phyloP scores from a whole-genome alignment of 2,329 filamentous ascomycete genomes.

The Rhynchosporium agropyri region DNA sequence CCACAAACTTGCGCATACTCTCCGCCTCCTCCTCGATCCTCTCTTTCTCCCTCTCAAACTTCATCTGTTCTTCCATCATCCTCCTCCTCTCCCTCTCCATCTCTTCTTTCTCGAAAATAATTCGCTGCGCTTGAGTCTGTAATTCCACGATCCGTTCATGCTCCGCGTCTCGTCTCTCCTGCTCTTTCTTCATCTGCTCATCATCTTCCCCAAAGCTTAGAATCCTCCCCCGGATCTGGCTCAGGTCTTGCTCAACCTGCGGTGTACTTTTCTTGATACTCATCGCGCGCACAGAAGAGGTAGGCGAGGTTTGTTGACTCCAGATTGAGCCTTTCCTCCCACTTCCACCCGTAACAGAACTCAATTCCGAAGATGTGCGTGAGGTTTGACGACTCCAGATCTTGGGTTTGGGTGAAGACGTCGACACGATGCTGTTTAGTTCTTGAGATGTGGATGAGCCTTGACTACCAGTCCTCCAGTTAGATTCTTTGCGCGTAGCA shows the following conservation, averaged over 20 bases:
- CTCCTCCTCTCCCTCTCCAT: conserved; percentile 18
- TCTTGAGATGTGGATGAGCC: conserved; percentile 11
- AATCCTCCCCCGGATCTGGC: conserved; percentile 8
- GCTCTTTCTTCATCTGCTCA: conserved; percentile 8
- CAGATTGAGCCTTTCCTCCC: conserved; percentile 7
- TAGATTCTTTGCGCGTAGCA: conserved; percentile 2
- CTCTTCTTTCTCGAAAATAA: conserved; percentile 16
- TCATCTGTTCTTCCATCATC: conserved; percentile 13
- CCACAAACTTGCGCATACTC: conserved; percentile 12
- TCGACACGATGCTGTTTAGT: not conserved
- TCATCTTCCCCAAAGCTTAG: not conserved
- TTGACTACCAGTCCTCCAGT: conserved; percentile 8
- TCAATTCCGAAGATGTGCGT: conserved; percentile 5
- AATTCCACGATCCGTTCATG: conserved; percentile 15
- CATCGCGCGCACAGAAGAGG: conserved; percentile 11
- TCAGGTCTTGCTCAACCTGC: conserved; percentile 7
- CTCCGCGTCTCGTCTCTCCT: not conserved
- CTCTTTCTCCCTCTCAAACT: conserved; percentile 15
- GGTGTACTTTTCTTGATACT: conserved; percentile 8
- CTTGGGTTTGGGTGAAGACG: not conserved
- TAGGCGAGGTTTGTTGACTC: conserved; percentile 17
- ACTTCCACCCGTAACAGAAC: not conserved
- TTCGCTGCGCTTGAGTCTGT: conserved; percentile 15
- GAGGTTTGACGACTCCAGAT: not conserved
- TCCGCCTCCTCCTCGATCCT: conserved; percentile 17